Evolutionary conservation across 305 asterid genomes (phyloP).

Genomic region (Petunia hybrid): DNA sequence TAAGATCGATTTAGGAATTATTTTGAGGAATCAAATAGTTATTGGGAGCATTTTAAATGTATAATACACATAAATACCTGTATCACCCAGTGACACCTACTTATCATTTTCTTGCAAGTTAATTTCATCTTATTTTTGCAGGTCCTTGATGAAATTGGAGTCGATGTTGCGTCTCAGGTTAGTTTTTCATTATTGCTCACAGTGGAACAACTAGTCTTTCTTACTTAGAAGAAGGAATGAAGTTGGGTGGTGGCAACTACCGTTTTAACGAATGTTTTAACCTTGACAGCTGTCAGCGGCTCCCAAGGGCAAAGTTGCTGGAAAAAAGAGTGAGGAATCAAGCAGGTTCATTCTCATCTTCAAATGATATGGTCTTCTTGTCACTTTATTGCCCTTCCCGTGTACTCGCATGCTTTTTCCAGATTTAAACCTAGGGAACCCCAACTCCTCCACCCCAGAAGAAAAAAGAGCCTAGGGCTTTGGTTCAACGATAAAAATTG

Average conservation of each 20-base stretch:
- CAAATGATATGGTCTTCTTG: neutral
- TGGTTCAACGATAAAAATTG: neutral
- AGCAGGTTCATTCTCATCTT: slow-evolving; percentile 57
- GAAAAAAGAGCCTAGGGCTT: neutral
- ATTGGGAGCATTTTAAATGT: slow-evolving; percentile 5
- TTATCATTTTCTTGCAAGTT: neutral
- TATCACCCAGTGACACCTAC: neutral
- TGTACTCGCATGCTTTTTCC: neutral
- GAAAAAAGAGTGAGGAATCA: slow-evolving; percentile 65
- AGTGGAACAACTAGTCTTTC: neutral
- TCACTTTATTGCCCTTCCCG: neutral
- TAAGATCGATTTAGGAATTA: neutral
- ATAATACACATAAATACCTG: neutral
- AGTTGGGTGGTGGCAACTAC: neutral
- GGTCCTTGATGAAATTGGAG: slow-evolving; percentile 97
- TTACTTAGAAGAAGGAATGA: neutral
- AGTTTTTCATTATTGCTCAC: slow-evolving; percentile 13
- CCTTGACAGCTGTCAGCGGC: slow-evolving; percentile 77
- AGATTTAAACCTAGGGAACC: neutral
- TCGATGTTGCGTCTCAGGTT: slow-evolving; percentile 95
- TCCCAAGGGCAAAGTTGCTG: slow-evolving; percentile 86
- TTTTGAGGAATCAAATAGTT: neutral
- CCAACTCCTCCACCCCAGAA: neutral
- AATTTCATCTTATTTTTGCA: slow-evolving; percentile 34
- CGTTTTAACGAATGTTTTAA: neutral